These are phyloP conservation scores for Aspergillus sclerotiicarbonarius DNA, from an alignment of 495 filamentous ascomycete genomes.

Conservation along the genomic window DNA sequence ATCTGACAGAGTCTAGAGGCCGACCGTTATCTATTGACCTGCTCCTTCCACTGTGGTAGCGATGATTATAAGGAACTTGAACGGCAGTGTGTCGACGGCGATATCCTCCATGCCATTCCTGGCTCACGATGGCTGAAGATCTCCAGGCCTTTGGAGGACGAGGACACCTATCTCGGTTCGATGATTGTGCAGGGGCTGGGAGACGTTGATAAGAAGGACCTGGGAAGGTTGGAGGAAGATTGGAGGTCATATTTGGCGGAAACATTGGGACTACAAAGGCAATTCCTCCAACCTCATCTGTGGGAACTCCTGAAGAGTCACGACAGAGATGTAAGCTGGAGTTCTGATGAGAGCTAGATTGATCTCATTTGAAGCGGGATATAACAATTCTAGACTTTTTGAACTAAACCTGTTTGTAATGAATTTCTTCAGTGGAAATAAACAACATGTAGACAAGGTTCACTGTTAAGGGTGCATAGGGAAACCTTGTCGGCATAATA, in stretches of 20 bases:
- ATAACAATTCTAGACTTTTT: no score
- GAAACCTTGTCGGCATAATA: no score
- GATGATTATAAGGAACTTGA: not conserved
- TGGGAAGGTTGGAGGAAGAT: not conserved
- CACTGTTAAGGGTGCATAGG: no score
- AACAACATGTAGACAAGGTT: no score
- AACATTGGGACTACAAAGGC: not conserved
- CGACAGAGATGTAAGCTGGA: not conserved
- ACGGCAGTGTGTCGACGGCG: not conserved
- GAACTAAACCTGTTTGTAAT: no score
- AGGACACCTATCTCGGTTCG: not conserved
- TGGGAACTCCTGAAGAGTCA: not conserved
- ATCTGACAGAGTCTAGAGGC: not conserved
- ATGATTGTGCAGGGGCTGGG: not conserved
- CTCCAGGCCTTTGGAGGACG: not conserved
- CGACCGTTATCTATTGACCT: not conserved
- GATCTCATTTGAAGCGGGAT: no score
- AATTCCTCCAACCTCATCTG: not conserved
- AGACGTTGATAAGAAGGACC: not conserved
- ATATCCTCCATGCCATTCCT: not conserved
- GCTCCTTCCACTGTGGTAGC: not conserved
- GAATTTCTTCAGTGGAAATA: no score
- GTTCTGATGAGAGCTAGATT: not conserved
- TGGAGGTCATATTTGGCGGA: not conserved
- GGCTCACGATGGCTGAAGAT: not conserved